Conservation (phyloP, 2,329 filamentous ascomycete genomes). For the Colletotrichum echinochloae region DNA sequence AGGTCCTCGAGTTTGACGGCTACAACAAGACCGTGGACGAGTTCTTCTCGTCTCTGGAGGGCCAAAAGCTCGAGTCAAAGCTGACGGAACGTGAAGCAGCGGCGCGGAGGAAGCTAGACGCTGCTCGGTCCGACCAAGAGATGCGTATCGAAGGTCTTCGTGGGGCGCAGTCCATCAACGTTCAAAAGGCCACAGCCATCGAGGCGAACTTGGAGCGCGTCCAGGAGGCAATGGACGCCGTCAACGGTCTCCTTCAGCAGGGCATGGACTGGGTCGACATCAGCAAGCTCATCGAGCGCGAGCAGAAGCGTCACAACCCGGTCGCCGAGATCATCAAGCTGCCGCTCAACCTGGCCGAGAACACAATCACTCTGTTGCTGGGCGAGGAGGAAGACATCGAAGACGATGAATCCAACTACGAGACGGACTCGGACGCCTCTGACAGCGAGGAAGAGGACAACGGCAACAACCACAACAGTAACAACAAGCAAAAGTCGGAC, state of each 20-base stretch:
- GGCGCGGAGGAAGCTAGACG: slow-evolving; percentile 86
- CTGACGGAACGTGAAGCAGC: slow-evolving; percentile 84
- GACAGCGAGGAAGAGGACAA: slow-evolving; percentile 63
- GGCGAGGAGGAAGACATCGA: slow-evolving; percentile 76
- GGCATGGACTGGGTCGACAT: slow-evolving; percentile 99
- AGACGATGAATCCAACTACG: slow-evolving; percentile 69
- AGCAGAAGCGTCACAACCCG: slow-evolving; percentile 83
- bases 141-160: slow-evolving; percentile 88
- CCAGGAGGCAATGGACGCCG: slow-evolving; percentile 90
- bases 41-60: slow-evolving; percentile 96
- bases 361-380: slow-evolving; percentile 84
- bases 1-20: slow-evolving; percentile 80
- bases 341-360: slow-evolving; percentile 90
- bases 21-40: slow-evolving; percentile 97
- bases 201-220: slow-evolving; percentile 91
- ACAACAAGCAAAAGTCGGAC: slow-evolving; percentile 54
- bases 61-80: slow-evolving; percentile 88
- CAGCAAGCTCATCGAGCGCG: slow-evolving; percentile 86
- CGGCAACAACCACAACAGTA: slow-evolving; percentile 48
- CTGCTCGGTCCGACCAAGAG: slow-evolving; percentile 84
- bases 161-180: slow-evolving; percentile 82
- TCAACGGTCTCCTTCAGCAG: slow-evolving; percentile 90
- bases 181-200: slow-evolving; percentile 89
- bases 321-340: slow-evolving; percentile 89
- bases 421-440: slow-evolving; percentile 73